Base-by-base conservation (phyloP, 441 rosid species). In the Aquilaria agallochum region DNA sequence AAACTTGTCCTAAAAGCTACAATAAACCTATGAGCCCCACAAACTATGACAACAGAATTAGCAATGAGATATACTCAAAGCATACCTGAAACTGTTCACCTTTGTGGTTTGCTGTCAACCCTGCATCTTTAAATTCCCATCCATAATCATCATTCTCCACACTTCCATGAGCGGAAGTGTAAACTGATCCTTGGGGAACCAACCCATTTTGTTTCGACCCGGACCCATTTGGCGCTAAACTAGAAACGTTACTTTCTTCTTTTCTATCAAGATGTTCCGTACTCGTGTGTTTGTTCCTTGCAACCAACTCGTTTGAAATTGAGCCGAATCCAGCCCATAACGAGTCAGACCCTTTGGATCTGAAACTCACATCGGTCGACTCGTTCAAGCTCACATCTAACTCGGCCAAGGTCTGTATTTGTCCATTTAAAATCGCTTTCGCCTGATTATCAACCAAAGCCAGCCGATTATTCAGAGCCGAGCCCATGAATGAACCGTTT, bases 81-180 rank as follows among this genome's bases (percentile, higher is more conserved):
- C 9, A 50, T 50, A 58, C 62, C 62, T 57, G 50, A 48, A 47
- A 49, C 32, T 3, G 48, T 40, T 48, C 68, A 49, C 40, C 55
- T 56, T 15, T 68, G 9, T 34, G 14, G 27, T 50, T 36, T 33
- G 51, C 31, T 58, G 66, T 69, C 49, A 65, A 32, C 56, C 67
- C 78, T 49, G 78, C 74, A 47, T 42, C 78, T 59, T 62, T 71
- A 54, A 80, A 77, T 58, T 75, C 85, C 82, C 85, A 80, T 54
- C 70, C 78, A 66, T 72, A 71, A 50, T 73, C 76, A 2, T 68
- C 75, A 15, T 52, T 71, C 58, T 55, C 40, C 6, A 31, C 13
- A 56, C 15, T 63, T 56, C 60, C 69, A 67, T 61, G 58, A 59
- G 64, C 68, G 13, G 56, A 50, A 45, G 56, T 68, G 32, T 74